phyloP scores from a whole-genome alignment of 2,329 filamentous ascomycete species.

The Epichloe uncinata region DNA sequence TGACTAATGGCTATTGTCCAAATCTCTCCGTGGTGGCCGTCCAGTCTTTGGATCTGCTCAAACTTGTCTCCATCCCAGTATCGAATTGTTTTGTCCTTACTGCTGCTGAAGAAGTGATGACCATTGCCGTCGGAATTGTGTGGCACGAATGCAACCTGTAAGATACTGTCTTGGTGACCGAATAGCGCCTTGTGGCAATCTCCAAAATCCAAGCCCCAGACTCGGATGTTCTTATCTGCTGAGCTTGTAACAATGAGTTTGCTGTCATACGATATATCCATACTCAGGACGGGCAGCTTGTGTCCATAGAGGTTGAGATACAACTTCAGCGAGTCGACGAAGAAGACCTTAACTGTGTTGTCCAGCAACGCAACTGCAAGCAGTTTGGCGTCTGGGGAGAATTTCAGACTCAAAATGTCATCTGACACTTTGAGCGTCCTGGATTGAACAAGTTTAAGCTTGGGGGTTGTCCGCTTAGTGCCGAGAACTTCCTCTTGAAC shows the following conservation, averaged over 20 bases:
- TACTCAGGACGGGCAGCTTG: conserved; percentile 88
- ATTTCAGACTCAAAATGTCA: conserved; percentile 78
- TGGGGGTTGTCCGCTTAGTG: conserved; percentile 76
- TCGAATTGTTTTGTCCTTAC: conserved; percentile 84
- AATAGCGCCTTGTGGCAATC: conserved; percentile 97
- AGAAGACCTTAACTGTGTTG: conserved; percentile 98
- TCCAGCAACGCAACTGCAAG: conserved; percentile 84
- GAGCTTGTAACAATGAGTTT: conserved; percentile 95
- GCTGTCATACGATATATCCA: conserved; percentile 96
- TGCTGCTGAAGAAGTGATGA: conserved; percentile 90
- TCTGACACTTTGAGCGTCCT: conserved; percentile 81
- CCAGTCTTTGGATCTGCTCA: conserved; percentile 88
- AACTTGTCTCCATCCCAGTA: conserved; percentile 99
- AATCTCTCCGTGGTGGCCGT: conserved; percentile 90
- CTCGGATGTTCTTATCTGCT: conserved; percentile 93
- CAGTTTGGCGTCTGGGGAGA: conserved; percentile 78
- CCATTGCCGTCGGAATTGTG: conserved; percentile 86
- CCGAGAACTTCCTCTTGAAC: conserved; percentile 89
- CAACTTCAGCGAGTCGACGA: conserved; percentile 82
- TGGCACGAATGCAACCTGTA: conserved; percentile 84
- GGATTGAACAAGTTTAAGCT: conserved; percentile 73
- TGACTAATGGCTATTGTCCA: conserved; percentile 83
- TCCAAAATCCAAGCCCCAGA: conserved; percentile 97
- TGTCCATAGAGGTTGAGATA: conserved; percentile 99
- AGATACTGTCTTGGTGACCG: conserved; percentile 91